These are phyloP conservation scores for Chlamydomonas applanata DNA, from an alignment of 139 green algal species.

Conservation along the genomic window DNA sequence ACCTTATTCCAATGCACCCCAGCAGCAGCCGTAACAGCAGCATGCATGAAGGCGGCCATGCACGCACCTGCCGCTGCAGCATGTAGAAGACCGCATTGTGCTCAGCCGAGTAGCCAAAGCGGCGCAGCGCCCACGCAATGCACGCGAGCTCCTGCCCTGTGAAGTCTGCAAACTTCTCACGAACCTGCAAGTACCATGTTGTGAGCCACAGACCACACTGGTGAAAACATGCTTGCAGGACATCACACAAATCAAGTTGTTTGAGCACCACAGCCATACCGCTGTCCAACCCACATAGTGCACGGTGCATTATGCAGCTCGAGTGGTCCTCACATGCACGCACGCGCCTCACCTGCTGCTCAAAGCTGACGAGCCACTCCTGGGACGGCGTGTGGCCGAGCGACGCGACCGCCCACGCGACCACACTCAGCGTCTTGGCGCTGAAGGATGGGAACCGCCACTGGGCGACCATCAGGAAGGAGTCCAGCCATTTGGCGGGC, in stretches of 20 bases:
- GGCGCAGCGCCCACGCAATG: constrained; percentile 43
- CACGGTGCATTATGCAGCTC: background rate
- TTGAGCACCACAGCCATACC: background rate
- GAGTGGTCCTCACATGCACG: background rate
- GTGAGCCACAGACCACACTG: too few species aligned
- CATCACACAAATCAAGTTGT: background rate
- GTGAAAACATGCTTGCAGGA: too few species aligned
- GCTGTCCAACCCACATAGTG: background rate
- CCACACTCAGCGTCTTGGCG: constrained; percentile 39
- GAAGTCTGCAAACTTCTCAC: constrained; percentile 46
- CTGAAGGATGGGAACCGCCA: constrained; percentile 50
- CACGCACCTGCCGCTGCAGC: constrained; percentile 27
- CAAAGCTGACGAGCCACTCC: constrained; percentile 48
- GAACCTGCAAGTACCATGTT: constrained; percentile 15
- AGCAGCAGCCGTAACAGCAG: too few species aligned
- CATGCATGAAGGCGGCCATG: too few species aligned
- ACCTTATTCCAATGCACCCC: too few species aligned
- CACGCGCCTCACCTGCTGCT: constrained; percentile 42
- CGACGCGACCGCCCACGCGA: constrained; percentile 38
- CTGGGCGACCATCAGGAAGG: constrained; percentile 44
- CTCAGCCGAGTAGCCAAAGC: constrained; percentile 32
- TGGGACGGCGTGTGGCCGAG: constrained; percentile 34
- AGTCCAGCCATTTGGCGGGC: constrained; percentile 36
- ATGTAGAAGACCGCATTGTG: constrained; percentile 50
- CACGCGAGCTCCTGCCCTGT: constrained; percentile 46